These are phyloP conservation scores for Moniliophthora roreri DNA, from an alignment of 1,284 basidiomycete genomes.

Conservation along the genomic window DNA sequence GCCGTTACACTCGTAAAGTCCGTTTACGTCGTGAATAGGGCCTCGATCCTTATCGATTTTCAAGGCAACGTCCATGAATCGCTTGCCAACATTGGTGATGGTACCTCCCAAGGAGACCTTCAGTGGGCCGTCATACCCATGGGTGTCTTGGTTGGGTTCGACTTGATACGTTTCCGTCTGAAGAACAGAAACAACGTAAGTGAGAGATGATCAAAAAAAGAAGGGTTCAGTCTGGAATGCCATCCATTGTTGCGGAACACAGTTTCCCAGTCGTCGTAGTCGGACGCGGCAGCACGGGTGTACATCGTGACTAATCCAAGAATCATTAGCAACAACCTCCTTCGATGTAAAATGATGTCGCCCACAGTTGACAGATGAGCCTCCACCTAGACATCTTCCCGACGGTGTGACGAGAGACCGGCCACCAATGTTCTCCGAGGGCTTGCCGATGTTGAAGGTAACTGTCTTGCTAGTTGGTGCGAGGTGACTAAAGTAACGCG, in stretches of 20 bases:
- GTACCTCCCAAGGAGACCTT: slow-evolving; percentile 31
- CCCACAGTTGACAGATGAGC: slow-evolving; percentile 34
- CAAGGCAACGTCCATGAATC: slow-evolving; percentile 33
- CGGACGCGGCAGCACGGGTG: slow-evolving; percentile 36
- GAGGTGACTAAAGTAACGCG: slow-evolving; percentile 30
- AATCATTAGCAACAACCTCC: too few relatives aligned
- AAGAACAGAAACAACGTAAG: background rate
- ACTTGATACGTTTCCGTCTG: slow-evolving; percentile 40
- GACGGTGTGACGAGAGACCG: slow-evolving; percentile 28
- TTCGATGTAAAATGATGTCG: too few relatives aligned
- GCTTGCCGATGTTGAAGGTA: slow-evolving; percentile 28
- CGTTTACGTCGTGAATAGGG: slow-evolving; percentile 28
- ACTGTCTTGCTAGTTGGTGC: slow-evolving; percentile 32
- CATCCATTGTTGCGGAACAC: slow-evolving; percentile 37
- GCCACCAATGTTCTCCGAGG: slow-evolving; percentile 31
- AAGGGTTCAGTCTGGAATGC: slow-evolving; percentile 35
- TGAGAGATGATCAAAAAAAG: background rate
- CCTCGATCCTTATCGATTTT: slow-evolving; percentile 30
- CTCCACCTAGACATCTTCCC: slow-evolving; percentile 41
- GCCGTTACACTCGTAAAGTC: slow-evolving; percentile 2
- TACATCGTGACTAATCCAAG: slow-evolving; percentile 34
- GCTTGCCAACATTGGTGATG: slow-evolving; percentile 25
- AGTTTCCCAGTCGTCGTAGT: slow-evolving; percentile 41
- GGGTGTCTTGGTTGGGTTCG: slow-evolving; percentile 24
- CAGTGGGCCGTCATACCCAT: slow-evolving; percentile 39